phyloP scores from a whole-genome alignment of 2,329 filamentous ascomycete species.

The Mycocentrospora acerina region DNA sequence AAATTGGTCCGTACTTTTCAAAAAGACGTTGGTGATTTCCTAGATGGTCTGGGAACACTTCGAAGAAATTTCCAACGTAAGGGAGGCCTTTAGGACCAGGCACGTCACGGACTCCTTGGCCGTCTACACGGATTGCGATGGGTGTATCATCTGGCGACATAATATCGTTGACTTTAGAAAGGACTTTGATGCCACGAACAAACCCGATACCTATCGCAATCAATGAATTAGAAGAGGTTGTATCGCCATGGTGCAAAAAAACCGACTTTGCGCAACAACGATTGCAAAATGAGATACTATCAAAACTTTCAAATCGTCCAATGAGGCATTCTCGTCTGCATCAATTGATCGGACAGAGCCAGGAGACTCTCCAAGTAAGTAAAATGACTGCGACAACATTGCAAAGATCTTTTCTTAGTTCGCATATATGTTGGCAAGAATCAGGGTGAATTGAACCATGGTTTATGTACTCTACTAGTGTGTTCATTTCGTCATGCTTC shows the following conservation, averaged over 20 bases:
- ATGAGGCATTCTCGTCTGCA: conserved; percentile 17
- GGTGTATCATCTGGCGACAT: conserved; percentile 13
- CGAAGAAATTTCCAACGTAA: conserved; percentile 15
- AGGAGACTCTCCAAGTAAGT: conserved; percentile 28
- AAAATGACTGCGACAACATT: conserved; percentile 27
- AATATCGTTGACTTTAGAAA: conserved; percentile 11
- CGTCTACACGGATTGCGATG: no score
- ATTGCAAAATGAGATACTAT: conserved; percentile 35
- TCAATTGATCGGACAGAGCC: conserved; percentile 21
- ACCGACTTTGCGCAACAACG: conserved; percentile 27
- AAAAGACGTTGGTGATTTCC: conserved; percentile 16
- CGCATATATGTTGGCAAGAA: no score
- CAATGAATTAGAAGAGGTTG: not conserved
- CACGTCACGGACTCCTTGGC: conserved; percentile 8
- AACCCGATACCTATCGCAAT: conserved; percentile 13
- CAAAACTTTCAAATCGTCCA: conserved; percentile 25
- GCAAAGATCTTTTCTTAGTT: not conserved
- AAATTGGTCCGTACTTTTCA: conserved; percentile 11
- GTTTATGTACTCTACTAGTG: no score
- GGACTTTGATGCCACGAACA: conserved; percentile 4
- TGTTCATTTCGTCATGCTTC: no score
- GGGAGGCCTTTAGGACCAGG: conserved; percentile 13
- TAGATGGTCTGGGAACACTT: conserved; percentile 16
- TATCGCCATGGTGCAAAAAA: not conserved
- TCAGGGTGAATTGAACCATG: no score